Evolutionary conservation across 768 basidiomycete genomes (phyloP).

Genomic region (Mycena belliarum): DNA sequence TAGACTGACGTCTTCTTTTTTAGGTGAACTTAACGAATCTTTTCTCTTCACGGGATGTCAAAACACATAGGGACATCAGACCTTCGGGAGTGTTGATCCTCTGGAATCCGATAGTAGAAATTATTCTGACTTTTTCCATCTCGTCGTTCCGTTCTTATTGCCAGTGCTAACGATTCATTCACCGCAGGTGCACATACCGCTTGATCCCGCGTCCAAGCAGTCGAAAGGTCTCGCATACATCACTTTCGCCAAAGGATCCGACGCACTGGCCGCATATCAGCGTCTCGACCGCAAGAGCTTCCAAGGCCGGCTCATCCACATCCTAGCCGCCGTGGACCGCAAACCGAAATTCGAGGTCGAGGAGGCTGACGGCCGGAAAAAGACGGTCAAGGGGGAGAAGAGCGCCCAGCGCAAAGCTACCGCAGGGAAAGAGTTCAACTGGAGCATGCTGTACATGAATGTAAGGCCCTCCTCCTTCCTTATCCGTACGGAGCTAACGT

Average conservation of each 20-base stretch:
- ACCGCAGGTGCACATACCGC: slow-evolving; percentile 49
- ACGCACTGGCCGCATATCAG: slow-evolving; percentile 68
- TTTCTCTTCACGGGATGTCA: slow-evolving; percentile 29
- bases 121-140: slow-evolving; percentile 32
- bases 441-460: slow-evolving; percentile 97
- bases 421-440: slow-evolving; percentile 84
- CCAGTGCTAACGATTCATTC: slow-evolving; percentile 14
- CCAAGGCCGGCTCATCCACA: slow-evolving; percentile 89
- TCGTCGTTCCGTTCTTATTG: neutral
- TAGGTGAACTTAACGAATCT: slow-evolving; percentile 31
- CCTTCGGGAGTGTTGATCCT: slow-evolving; percentile 41
- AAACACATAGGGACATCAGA: slow-evolving; percentile 39
- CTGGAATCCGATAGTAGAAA: slow-evolving; percentile 48
- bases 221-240: slow-evolving; percentile 56
- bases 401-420: slow-evolving; percentile 62
- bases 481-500: slow-evolving; percentile 18
- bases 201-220: slow-evolving; percentile 45
- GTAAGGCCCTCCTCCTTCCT: slow-evolving; percentile 54
- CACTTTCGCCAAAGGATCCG: slow-evolving; percentile 40
- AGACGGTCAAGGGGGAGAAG: slow-evolving; percentile 60
- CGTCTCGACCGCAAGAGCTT: slow-evolving; percentile 82
- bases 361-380: slow-evolving; percentile 46
- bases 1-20: slow-evolving; percentile 5
- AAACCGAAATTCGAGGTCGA: slow-evolving; percentile 46
- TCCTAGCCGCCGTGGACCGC: slow-evolving; percentile 81